Base-by-base conservation (phyloP, 805 yeast species). In the Phaffomyces thermotolerans region DNA sequence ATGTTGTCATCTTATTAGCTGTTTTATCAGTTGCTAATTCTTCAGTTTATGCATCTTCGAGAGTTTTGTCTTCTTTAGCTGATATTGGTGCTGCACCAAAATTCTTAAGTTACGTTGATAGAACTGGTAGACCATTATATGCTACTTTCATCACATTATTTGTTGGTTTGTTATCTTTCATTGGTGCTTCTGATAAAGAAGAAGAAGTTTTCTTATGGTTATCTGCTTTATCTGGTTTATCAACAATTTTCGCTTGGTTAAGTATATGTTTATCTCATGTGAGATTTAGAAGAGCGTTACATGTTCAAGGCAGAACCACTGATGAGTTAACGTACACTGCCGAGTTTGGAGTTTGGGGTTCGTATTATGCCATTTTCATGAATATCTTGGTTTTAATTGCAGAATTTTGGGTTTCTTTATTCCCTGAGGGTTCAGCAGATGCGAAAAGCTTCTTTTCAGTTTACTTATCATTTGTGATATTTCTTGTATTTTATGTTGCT, bases 361-460 rank as follows among this genome's bases (percentile, higher is more conserved):
- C 95, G 1, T 60, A 58, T 47, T 75, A 74, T 59, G 95, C 93
- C 43, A 56, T 76, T 15, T 45, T 64, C 23, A 64, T 88, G 57
- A 79, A 79, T 59, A 33, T 73, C 29, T 60, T 82, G 44, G 79
- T 86, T 49, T 68, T 88, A 47, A 66, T 76, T 44, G 86, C 89
- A 27, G 90, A 84, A 65, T 84, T 87, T 70, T 87, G 91, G 87
- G 72, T 81, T 46, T 90, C 93, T 7, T 65, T 84, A 35, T 85
- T 71, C 72, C 95, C 95, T 43, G 78, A 78, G 13, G 68, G 46
- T 7, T 37, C 62, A 9, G 76, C 83, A 42, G 69, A 65, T 57
- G 84, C 86, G 8, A 54, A 63, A 34, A 64, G 53, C 37, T 86
- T 86, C 71, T 86, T 86, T 69, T 66, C 73, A 57, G 67, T 76